These are phyloP conservation scores for Cyclocybe cylindracea DNA, from an alignment of 768 basidiomycete species.

Conservation along the genomic window DNA sequence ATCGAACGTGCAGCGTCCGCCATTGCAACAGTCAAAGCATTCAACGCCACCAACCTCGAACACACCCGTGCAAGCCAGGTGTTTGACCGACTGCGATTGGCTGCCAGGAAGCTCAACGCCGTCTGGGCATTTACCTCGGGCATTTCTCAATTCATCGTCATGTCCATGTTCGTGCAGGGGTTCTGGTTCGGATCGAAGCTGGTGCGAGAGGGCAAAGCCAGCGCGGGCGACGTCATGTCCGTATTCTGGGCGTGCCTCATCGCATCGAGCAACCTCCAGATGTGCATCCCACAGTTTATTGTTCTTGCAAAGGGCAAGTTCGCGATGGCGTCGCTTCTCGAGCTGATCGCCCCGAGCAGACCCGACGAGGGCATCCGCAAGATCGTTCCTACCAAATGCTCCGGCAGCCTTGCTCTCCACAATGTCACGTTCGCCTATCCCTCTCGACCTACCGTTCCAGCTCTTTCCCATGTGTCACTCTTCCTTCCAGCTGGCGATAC, in stretches of 20 bases:
- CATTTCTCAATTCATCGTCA: conserved; percentile 76
- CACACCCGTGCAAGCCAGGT: conserved; percentile 46
- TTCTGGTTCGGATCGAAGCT: conserved; percentile 96
- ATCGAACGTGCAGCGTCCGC: conserved; percentile 75
- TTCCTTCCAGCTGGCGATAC: conserved; percentile 74
- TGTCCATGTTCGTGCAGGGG: conserved; percentile 93
- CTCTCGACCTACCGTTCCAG: conserved; percentile 63
- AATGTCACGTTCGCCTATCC: conserved; percentile 86
- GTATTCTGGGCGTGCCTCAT: conserved; percentile 98
- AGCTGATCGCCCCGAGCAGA: conserved; percentile 38
- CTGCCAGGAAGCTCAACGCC: conserved; percentile 54
- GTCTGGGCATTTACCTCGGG: conserved; percentile 79
- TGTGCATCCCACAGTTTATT: conserved; percentile 82
- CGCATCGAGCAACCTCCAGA: conserved; percentile 84
- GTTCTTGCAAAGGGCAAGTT: conserved; percentile 80
- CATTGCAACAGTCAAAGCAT: conserved; percentile 91
- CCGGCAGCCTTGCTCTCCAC: conserved; percentile 75
- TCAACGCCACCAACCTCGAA: conserved; percentile 68
- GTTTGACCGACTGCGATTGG: conserved; percentile 42
- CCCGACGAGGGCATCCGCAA: conserved; percentile 34
- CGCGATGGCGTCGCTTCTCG: conserved; percentile 69
- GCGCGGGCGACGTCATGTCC: conserved; percentile 83
- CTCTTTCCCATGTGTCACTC: conserved; percentile 69
- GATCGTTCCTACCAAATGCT: conserved; percentile 63
- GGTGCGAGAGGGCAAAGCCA: conserved; percentile 70